Evolutionary conservation across 202 grass and related monocot genomes (phyloP).

Genomic region (Carex sylvatica): DNA sequence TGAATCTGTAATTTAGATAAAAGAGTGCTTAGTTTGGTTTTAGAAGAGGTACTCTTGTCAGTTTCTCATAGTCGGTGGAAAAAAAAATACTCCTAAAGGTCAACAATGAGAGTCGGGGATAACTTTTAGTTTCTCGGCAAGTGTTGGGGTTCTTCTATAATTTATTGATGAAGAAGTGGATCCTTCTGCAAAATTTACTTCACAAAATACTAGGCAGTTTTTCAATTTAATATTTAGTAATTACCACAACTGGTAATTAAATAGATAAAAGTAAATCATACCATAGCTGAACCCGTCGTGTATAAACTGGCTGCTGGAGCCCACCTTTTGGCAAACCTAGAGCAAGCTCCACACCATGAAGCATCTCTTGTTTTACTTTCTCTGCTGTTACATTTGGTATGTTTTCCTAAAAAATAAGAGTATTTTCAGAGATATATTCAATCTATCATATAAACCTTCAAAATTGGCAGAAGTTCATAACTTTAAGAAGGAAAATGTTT

Average conservation of each 20-base stretch:
- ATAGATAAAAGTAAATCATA: conserved; percentile 24
- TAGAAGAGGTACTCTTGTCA: neutral
- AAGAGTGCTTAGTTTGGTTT: neutral
- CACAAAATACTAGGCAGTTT: neutral
- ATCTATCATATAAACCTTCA: neutral
- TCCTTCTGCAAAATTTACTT: neutral
- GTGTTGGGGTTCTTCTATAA: neutral
- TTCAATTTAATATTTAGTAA: neutral
- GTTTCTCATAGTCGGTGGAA: neutral
- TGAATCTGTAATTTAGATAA: neutral
- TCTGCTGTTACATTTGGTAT: conserved; percentile 73
- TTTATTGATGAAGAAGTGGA: neutral
- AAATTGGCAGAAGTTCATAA: neutral
- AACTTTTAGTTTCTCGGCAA: neutral
- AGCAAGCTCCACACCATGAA: conserved; percentile 74
- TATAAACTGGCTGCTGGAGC: conserved; percentile 75
- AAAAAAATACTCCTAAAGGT: neutral
- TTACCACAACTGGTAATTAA: neutral
- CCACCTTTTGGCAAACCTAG: conserved; percentile 69
- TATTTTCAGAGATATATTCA: neutral
- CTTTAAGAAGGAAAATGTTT: neutral
- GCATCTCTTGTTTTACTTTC: conserved; percentile 84
- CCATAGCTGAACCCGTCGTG: conserved; percentile 81
- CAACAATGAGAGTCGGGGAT: neutral
- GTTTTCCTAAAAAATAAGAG: conserved; percentile 56